Base-by-base conservation (phyloP, 2,329 filamentous ascomycete species). In the Leptodontidium sp. region DNA sequence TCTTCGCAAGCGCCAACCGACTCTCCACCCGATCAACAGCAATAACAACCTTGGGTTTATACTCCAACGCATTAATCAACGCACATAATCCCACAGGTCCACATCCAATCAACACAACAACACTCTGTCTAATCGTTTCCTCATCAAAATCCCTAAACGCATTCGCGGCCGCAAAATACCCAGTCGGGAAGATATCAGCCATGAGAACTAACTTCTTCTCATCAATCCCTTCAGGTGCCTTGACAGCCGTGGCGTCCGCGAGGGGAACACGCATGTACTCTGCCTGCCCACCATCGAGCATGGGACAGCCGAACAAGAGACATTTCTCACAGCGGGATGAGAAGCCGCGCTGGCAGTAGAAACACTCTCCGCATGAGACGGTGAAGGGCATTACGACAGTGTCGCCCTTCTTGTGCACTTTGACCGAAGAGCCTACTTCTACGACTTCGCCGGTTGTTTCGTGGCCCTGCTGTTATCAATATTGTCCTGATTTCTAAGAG, bases 111-210 rank as follows among this genome's bases (percentile, higher is more conserved):
- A 97, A 82, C 1, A 97, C 91, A 0, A 93, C 89, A 0, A 90
- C 92, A 69, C 89, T 87, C 58, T 93, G 87, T 21, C 84, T 80
- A 63, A 90, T 86, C 66, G 89, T 84, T 70, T 88, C 84, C 53
- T 71, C 29, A 53, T 49, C 90, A 84, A 76, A 90, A 81, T 67
- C 74, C 5, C 87, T 87, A 79, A 97, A 91, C 7, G 90, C 94
- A 76, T 93, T 96, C 67, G 86, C 85, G 4, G 92, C 92, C 7
- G 93, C 94, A 75, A 94, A 97, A 81, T 89, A 97, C 8, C 94
- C 92, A 0, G 90, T 93, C 1, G 94, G 94, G 80, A 96, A 97
- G 75, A 97, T 97, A 77, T 97, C 94, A 17, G 93, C 93, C 94
- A 97, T 97, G 32, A 97, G 85, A 7, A 97, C 89, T 61, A 97